Evolutionary conservation across 2,329 filamentous ascomycete species (phyloP), one percentile per base, ranked within the genome.

Genomic region (Talaromyces sp.): DNA sequence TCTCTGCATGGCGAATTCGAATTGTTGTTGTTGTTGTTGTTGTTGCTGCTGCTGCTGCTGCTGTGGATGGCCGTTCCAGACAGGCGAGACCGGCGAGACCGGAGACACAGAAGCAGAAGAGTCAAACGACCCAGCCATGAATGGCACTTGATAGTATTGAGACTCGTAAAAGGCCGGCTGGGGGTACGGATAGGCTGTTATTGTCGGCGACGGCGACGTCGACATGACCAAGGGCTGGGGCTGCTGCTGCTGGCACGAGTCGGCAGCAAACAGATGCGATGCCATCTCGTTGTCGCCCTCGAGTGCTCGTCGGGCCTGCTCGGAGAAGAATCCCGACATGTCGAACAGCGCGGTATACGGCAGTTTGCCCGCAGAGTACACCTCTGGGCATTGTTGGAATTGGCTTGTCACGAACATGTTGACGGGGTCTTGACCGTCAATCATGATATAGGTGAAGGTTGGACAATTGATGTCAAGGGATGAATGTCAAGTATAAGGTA

Each of bases 291-390:
- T 31, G 42, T 51, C 56, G n/a, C 30, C 61, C 14, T 55, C 51
- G 30, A 60, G 52, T 9, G 34, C 57, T 50, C 30, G 33, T 12
- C 58, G 47, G 34, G 56, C 56, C 27, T 60, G 50, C 34, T 62
- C 59, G 14, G 61, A 50, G n/a, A 59, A 53, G 30, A 62, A 56
- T 28, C 42, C 33, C 7, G 61, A 54, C 52, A 51, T 42, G 27
- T 60, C 57, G 23, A 50, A 36, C 18, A 58, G 18, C 44, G 18
- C 44, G n/a, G n/a, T 55, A 31, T 60, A 50, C 7, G 40, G n/a
- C n/a, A 40, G 34, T 18, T 51, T 33, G 16, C 23, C 27, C 1
- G 28, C 27, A 14, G 28, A 30, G 57, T 47, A 52, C 12, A 40
- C 7, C 27, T 56, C 54, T 2, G 54, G n/a, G 16, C 7, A n/a